Percentiles rank a stretch among this genome's conserved stretches.
phyloP scores from a whole-genome alignment of 2,329 filamentous ascomycete species.

The Fusarium cyanostomum region DNA sequence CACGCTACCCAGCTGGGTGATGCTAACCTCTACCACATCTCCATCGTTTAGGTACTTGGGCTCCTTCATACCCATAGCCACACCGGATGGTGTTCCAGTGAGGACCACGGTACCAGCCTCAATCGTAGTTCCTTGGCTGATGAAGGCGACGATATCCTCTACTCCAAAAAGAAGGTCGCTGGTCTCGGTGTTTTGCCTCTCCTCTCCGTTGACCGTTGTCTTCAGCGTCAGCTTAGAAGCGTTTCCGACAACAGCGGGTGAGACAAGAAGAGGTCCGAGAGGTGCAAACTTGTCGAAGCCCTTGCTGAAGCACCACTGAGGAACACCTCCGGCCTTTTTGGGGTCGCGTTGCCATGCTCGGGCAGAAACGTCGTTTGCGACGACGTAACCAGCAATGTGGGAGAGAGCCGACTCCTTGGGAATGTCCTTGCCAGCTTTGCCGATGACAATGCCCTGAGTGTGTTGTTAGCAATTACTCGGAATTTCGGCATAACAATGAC shows the following conservation, averaged over 20 bases:
- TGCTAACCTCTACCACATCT: conserved; percentile 55
- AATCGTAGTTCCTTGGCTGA: conserved; percentile 61
- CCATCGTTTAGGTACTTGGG: conserved; percentile 55
- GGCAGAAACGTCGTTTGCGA: conserved; percentile 65
- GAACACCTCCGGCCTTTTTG: conserved; percentile 48
- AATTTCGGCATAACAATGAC: rapidly evolving
- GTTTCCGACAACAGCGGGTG: conserved; percentile 43
- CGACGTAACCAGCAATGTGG: conserved; percentile 58
- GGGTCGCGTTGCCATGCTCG: conserved; percentile 64
- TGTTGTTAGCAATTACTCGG: not conserved
- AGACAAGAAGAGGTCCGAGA: conserved; percentile 58
- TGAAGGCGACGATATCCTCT: conserved; percentile 56
- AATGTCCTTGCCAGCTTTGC: conserved; percentile 62
- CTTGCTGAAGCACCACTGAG: conserved; percentile 67
- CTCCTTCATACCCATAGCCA: conserved; percentile 57
- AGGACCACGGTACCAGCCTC: conserved; percentile 61
- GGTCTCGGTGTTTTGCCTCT: conserved; percentile 58
- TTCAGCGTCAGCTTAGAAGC: conserved; percentile 44
- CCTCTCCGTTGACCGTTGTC: conserved; percentile 60
- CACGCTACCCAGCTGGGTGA: conserved; percentile 48
- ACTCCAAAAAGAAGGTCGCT: conserved; percentile 61
- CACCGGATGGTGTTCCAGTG: conserved; percentile 59
- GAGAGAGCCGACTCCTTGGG: conserved; percentile 53
- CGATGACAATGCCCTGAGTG: conserved; percentile 58
- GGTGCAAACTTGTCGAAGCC: conserved; percentile 65